A percentile compares a stretch with the other conserved stretches of the same genome.
These are phyloP conservation scores for Cryptosporidium andersoni DNA, from an alignment of 169 alveolate genomes.

Conservation along the genomic window DNA sequence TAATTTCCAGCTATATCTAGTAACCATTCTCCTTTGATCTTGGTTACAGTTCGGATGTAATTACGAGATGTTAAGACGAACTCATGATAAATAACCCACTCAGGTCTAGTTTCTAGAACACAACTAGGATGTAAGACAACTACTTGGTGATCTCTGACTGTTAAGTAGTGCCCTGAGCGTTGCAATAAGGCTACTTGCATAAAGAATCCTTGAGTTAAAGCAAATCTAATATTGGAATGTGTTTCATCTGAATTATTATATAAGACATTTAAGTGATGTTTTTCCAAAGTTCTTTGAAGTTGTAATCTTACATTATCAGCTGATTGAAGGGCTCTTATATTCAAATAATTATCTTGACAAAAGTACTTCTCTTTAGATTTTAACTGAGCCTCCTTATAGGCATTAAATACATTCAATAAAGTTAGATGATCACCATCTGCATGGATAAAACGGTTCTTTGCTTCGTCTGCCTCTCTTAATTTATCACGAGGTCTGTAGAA, in stretches of 20 bases:
- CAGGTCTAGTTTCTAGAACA: slow-evolving; percentile 92
- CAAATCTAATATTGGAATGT: slow-evolving; percentile 76
- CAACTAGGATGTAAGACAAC: slow-evolving; percentile 98
- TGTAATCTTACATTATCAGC: slow-evolving; percentile 91
- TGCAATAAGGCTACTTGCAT: slow-evolving; percentile 91
- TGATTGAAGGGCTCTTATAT: slow-evolving; percentile 88
- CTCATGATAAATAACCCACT: slow-evolving; percentile 96
- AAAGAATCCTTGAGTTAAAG: slow-evolving; percentile 90
- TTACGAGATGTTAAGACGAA: slow-evolving; percentile 96
- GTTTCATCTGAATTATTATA: slow-evolving; percentile 54
- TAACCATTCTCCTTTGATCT: slow-evolving; percentile 90
- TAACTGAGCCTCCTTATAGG: slow-evolving; percentile 71
- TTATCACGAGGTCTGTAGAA: slow-evolving; percentile 92
- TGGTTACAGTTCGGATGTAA: slow-evolving; percentile 94
- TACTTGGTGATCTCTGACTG: slow-evolving; percentile 94
- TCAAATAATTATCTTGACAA: slow-evolving; percentile 88
- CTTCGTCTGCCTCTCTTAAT: slow-evolving; percentile 89
- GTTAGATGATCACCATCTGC: slow-evolving; percentile 98
- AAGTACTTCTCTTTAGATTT: slow-evolving; percentile 83
- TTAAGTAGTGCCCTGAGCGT: slow-evolving; percentile 90
- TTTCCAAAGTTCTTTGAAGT: slow-evolving; percentile 83
- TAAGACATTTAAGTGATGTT: slow-evolving; percentile 77
- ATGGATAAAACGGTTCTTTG: slow-evolving; percentile 91
- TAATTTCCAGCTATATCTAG: slow-evolving; percentile 88
- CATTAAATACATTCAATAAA: slow-evolving; percentile 84